Conservation (phyloP, 352 stramenopile genomes). For the Phytophthora nicotianae region DNA sequence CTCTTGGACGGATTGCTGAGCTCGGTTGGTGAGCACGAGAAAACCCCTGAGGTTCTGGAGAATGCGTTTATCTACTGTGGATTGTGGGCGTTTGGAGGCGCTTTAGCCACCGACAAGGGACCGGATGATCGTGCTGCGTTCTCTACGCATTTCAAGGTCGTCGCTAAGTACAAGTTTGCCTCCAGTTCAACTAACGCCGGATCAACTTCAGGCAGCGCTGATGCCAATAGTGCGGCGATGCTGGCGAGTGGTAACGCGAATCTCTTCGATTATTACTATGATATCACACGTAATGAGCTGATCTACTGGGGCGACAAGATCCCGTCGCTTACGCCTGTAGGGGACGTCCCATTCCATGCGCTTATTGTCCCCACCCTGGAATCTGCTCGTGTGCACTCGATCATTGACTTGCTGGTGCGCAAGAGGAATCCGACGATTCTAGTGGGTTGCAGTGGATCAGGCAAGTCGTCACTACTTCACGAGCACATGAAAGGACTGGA, state of each 20-base stretch:
- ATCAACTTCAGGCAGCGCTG: constrained; percentile 9
- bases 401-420: constrained; percentile 64
- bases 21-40: constrained; percentile 79
- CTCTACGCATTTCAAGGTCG: constrained; percentile 56
- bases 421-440: constrained; percentile 67
- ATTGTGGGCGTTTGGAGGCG: constrained; percentile 96
- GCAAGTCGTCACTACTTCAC: constrained; percentile 81
- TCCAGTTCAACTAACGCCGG: constrained; percentile 5
- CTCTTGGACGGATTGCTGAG: constrained; percentile 93
- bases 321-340: constrained; percentile 24
- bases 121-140: constrained; percentile 68
- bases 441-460: constrained; percentile 81
- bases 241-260: constrained; percentile 29
- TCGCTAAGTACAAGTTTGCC: constrained; percentile 80
- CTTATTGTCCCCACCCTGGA: constrained; percentile 83
- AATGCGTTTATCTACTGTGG: constrained; percentile 95
- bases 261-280: constrained; percentile 85
- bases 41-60: constrained; percentile 89
- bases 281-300: constrained; percentile 76
- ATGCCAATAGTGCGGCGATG: constrained; percentile 21
- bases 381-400: constrained; percentile 65
- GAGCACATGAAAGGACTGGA: constrained; percentile 77
- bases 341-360: constrained; percentile 61
- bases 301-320: constrained; percentile 82
- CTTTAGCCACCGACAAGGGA: constrained; percentile 87